Evolutionary conservation across 106 monocot genomes (phyloP), one percentile per base, ranked within the genome.

Genomic region (Phalaenopsis equestris): DNA sequence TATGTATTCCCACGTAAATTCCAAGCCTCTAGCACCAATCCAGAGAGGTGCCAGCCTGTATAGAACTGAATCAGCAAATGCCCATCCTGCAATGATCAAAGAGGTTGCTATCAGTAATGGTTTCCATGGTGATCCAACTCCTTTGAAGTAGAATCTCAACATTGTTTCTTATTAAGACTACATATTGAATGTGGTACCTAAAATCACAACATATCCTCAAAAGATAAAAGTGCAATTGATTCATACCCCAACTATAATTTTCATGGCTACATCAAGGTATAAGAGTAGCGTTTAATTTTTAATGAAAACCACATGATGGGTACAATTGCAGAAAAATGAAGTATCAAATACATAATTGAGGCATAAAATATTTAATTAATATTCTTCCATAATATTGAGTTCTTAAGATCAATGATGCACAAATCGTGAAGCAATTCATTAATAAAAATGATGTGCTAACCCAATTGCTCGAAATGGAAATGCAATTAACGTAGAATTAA

Each of bases 1-100:
- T 72, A 91, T 84, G 80, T 82, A 89, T 82, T 91, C 91, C 91
- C 91, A 91, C n/a, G 91, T 89, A 78, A 91, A 91, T 78, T 91
- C 91, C 43, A 91, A 64, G 75, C 91, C 89, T 79, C 91, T 89
- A 72, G 91, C 91, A 76, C 91, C 91, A 39, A 91, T 83, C 91
- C 91, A 91, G 5, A 91, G 91, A 78, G 91, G 91, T 84, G 83
- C 85, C 57, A 91, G 67, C 78, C 89, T 87, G 70, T 89, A 89
- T 55, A 91, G 81, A 80, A 91, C 87, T 58, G 91, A 91, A 87
- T 91, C 91, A 76, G 91, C 91, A 84, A 91, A 91, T 42, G 91
- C 91, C 91, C 91, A 91, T 72, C 91, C 91, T 91, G 82, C 67
- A 85, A 73, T 42, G 23, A 68, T 19, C 41, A 56, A 58, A 58